phyloP scores from a whole-genome alignment of 2,329 filamentous ascomycete species.

The Sordariomycetes sp. region DNA sequence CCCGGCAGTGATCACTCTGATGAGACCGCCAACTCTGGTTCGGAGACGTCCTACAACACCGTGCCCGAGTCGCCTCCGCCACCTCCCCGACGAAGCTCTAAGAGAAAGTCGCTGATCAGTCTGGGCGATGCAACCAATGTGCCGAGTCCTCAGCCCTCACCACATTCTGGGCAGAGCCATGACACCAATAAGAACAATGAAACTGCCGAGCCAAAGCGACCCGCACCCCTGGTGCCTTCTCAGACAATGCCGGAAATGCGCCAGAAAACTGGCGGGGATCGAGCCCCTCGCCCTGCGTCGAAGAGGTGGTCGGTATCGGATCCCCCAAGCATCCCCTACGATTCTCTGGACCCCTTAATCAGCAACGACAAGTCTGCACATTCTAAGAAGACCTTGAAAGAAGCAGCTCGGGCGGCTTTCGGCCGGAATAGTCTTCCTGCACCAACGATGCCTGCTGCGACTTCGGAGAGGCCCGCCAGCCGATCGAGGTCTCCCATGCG shows the following conservation, averaged over 20 bases:
- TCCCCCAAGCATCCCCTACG: constrained; percentile 18
- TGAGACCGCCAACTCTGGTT: not conserved
- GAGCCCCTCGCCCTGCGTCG: not conserved
- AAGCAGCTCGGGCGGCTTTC: constrained; percentile 23
- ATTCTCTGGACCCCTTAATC: constrained; percentile 11
- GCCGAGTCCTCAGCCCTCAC: not conserved
- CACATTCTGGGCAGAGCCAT: no score
- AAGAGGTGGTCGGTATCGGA: constrained; percentile 2
- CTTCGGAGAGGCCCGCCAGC: not conserved
- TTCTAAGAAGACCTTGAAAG: constrained; percentile 23
- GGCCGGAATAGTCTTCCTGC: constrained; percentile 2
- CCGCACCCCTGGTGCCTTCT: not conserved
- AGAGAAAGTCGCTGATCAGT: constrained; percentile 9
- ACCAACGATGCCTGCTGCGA: not conserved
- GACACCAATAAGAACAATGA: not conserved
- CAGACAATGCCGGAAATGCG: not conserved
- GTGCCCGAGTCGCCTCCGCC: constrained; percentile 13
- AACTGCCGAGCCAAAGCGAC: no score
- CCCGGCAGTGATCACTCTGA: not conserved
- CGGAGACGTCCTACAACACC: constrained; percentile 6
- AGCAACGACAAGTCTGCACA: constrained; percentile 4
- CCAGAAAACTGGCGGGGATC: no score
- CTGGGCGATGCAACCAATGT: not conserved
- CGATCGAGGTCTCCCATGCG: not conserved
- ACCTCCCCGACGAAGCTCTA: constrained; percentile 17